These are phyloP conservation scores for Fusarium papillatum DNA, from an alignment of 2,329 filamentous ascomycete species.

Conservation along the genomic window DNA sequence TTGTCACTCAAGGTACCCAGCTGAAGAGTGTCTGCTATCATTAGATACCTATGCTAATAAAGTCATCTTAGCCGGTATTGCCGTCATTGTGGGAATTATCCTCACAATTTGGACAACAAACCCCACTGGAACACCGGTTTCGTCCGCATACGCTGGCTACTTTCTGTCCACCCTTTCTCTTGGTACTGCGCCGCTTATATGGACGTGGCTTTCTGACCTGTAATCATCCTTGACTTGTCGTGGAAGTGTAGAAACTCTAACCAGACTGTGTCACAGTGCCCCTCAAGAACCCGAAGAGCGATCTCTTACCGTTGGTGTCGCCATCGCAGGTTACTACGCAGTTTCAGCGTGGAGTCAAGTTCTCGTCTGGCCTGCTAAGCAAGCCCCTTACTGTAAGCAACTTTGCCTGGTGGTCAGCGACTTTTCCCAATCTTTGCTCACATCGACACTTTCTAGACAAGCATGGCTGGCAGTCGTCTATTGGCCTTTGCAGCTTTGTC, in stretches of 20 bases:
- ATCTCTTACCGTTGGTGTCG: slow-evolving; percentile 24
- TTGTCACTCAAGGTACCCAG: slow-evolving; percentile 58
- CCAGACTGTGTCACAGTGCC: not conserved
- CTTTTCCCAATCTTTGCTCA: not conserved
- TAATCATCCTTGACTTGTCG: slow-evolving; percentile 1
- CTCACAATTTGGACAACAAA: slow-evolving; percentile 67
- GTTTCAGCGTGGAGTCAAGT: slow-evolving; percentile 19
- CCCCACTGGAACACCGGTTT: slow-evolving; percentile 56
- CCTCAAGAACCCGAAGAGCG: slow-evolving; percentile 24
- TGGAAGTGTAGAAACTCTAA: not conserved
- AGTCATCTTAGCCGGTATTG: slow-evolving; percentile 52
- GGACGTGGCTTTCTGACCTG: slow-evolving; percentile 64
- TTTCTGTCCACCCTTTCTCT: slow-evolving; percentile 53
- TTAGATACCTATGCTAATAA: not conserved
- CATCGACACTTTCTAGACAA: not conserved
- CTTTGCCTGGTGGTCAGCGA: not conserved
- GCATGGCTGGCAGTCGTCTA: not conserved
- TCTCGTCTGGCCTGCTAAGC: slow-evolving; percentile 13
- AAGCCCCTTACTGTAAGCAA: slow-evolving; percentile 22
- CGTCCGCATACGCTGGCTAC: slow-evolving; percentile 64
- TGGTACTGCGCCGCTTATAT: slow-evolving; percentile 45
- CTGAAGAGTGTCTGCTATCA: not conserved
- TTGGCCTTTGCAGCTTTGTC: not conserved
- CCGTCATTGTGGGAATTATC: slow-evolving; percentile 61
- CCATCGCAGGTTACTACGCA: slow-evolving; percentile 17